phyloP scores from a whole-genome alignment of 345 rosid genomes.

The Aethionema arabicum region DNA sequence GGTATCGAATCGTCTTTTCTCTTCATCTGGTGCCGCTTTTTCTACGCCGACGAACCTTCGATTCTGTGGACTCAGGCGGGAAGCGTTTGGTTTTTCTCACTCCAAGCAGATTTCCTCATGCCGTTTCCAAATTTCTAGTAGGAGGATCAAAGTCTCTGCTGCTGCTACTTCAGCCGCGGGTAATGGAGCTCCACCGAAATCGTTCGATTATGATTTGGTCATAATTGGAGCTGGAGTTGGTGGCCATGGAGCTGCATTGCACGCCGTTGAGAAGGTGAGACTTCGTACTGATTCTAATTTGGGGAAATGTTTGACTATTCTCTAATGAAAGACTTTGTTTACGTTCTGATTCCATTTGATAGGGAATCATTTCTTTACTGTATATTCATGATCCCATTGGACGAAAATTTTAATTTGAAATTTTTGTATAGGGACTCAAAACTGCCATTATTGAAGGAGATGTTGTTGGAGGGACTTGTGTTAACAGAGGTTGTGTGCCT shows the following conservation, averaged over 20 bases:
- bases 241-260: constrained; percentile 97
- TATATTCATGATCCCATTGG: neutral
- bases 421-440: constrained; percentile 65
- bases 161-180: constrained; percentile 25
- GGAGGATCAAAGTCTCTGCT: constrained; percentile 39
- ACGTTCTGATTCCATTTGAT: neutral
- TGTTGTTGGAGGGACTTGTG: constrained; percentile 98
- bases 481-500: constrained; percentile 98
- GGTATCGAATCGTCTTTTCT: constrained; percentile 36
- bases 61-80: constrained; percentile 72
- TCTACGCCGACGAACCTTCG: constrained; percentile 56
- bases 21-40: constrained; percentile 30
- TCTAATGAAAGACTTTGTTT: neutral
- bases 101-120: constrained; percentile 17
- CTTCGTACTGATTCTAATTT: neutral
- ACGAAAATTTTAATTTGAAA: neutral
- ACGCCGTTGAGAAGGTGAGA: constrained; percentile 84
- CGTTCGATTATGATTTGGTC: constrained; percentile 84
- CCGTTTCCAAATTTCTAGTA: constrained; percentile 24
- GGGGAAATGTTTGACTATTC: neutral
- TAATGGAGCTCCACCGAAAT: constrained; percentile 62
- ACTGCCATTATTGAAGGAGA: constrained; percentile 96
- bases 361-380: neutral
- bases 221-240: constrained; percentile 96
- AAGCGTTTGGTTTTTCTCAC: constrained; percentile 47